Percentiles rank a stretch among this genome's conserved stretches.
Conservation (phyloP, 2,329 filamentous ascomycete species). For the Penicillium decumbens region DNA sequence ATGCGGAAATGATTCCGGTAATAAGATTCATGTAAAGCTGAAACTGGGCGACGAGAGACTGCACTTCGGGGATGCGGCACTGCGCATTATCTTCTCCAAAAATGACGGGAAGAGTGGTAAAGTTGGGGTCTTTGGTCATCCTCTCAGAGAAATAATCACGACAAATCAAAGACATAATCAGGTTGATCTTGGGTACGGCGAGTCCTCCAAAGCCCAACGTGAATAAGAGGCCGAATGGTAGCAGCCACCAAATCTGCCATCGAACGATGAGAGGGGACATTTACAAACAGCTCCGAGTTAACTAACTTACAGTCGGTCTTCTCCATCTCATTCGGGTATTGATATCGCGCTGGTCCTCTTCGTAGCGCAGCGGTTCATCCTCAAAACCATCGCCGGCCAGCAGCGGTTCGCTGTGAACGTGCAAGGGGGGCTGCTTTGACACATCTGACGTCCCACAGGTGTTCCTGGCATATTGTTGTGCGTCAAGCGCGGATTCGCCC, state of each 20-base stretch:
- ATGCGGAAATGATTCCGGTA: conserved; percentile 70
- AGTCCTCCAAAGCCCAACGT: conserved; percentile 82
- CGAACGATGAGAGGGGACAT: conserved; percentile 3
- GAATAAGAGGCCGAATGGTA: conserved; percentile 74
- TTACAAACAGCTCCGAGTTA: conserved; percentile 2
- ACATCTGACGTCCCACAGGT: conserved; percentile 8
- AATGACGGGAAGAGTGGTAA: conserved; percentile 59
- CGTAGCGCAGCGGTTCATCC: conserved; percentile 8
- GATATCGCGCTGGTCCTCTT: conserved; percentile 2
- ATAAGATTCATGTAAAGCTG: conserved; percentile 70
- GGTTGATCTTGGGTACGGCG: conserved; percentile 78
- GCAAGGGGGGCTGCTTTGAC: conserved; percentile 16
- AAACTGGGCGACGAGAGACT: conserved; percentile 71
- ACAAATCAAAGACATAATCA: conserved; percentile 81
- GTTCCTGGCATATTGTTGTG: conserved; percentile 19
- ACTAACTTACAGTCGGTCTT: conserved; percentile 47
- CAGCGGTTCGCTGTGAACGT: conserved; percentile 15
- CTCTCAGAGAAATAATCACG: conserved; percentile 72
- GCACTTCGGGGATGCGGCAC: conserved; percentile 74
- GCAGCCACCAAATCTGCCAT: conserved; percentile 70
- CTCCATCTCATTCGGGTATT: conserved; percentile 44
- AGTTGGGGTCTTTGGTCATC: conserved; percentile 54
- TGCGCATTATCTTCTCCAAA: conserved; percentile 69
- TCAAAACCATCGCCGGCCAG: conserved; percentile 7
- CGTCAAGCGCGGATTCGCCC: conserved; percentile 32